phyloP scores from a whole-genome alignment of 108 stramenopile species.

The Nannochloropsis oceanica region DNA sequence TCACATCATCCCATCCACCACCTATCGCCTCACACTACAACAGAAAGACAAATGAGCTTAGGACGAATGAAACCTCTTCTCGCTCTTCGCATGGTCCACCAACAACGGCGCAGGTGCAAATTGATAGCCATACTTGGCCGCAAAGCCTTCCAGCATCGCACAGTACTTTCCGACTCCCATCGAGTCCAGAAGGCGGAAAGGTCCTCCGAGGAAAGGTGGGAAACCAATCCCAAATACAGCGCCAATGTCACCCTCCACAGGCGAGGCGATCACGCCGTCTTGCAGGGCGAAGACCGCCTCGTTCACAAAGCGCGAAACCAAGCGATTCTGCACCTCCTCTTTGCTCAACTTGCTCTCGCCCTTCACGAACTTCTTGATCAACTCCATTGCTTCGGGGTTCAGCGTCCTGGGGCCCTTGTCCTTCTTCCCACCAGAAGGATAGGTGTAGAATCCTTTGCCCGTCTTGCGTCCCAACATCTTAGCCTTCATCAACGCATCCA shows the following conservation, averaged over 20 bases:
- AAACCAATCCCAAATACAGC: constrained; percentile 98
- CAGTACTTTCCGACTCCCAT: constrained; percentile 70
- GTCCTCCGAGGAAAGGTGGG: constrained; percentile 97
- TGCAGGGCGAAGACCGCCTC: constrained; percentile 87
- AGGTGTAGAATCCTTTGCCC: constrained; percentile 92
- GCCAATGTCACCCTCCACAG: constrained; percentile 94
- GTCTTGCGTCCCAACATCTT: constrained; percentile 89
- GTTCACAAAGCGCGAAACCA: constrained; percentile 84
- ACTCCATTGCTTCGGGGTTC: constrained; percentile 54
- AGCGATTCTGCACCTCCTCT: constrained; percentile 82
- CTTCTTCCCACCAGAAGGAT: constrained; percentile 53
- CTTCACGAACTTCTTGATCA: constrained; percentile 47
- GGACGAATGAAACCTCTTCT: constrained; percentile 73
- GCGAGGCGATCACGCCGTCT: constrained; percentile 89
- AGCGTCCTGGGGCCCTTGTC: constrained; percentile 60
- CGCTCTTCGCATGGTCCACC: constrained; percentile 76
- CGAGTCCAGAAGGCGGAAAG: constrained; percentile 86
- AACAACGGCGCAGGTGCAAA: constrained; percentile 91
- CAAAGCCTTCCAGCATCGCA: constrained; percentile 80
- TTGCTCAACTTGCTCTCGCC: constrained; percentile 35
- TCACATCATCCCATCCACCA: too few relatives aligned
- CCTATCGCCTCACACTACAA: too few relatives aligned
- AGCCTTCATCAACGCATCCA: constrained; percentile 68
- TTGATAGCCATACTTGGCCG: constrained; percentile 79
- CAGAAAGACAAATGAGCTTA: background rate